A percentile compares a stretch with the other conserved stretches of the same genome.
Conservation (phyloP, 2,329 filamentous ascomycete genomes). For the Capronia epimyces region DNA sequence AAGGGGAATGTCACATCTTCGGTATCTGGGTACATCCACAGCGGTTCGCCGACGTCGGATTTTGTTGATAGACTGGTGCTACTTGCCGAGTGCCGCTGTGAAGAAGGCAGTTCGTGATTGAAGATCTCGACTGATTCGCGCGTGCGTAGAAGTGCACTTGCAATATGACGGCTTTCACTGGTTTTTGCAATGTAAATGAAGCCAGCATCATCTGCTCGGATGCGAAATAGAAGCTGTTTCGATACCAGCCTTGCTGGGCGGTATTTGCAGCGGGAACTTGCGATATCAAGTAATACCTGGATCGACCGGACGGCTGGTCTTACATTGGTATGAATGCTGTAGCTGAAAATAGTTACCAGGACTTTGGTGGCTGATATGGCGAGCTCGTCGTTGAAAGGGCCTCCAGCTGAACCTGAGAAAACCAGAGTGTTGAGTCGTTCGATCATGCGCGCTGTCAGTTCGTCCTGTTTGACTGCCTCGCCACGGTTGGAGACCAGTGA, state of each 20-base stretch:
- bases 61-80: conserved; percentile 20
- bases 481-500: conserved; percentile 15
- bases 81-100: conserved; percentile 23
- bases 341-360: conserved; percentile 19
- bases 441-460: conserved; percentile 8
- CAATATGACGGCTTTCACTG: conserved; percentile 68
- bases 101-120: conserved; percentile 8
- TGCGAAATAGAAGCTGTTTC: conserved; percentile 72
- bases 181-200: conserved; percentile 65
- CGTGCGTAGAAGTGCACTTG: conserved; percentile 64
- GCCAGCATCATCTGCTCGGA: conserved; percentile 76
- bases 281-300: conserved; percentile 19
- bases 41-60: conserved; percentile 31
- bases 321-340: conserved; percentile 15
- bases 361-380: conserved; percentile 19
- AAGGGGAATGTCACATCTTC: conserved; percentile 16
- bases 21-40: conserved; percentile 55
- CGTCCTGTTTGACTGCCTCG: conserved; percentile 15
- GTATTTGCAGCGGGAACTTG: conserved; percentile 44
- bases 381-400: conserved; percentile 12
- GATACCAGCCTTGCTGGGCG: conserved; percentile 66
- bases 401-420: conserved; percentile 2
- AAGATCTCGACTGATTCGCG: conserved; percentile 45
- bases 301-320: conserved; percentile 12
- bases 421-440: conserved; percentile 15